These are phyloP conservation scores for Coccomyxa subellipsoidea DNA, from an alignment of 163 green algal genomes.

Conservation along the genomic window DNA sequence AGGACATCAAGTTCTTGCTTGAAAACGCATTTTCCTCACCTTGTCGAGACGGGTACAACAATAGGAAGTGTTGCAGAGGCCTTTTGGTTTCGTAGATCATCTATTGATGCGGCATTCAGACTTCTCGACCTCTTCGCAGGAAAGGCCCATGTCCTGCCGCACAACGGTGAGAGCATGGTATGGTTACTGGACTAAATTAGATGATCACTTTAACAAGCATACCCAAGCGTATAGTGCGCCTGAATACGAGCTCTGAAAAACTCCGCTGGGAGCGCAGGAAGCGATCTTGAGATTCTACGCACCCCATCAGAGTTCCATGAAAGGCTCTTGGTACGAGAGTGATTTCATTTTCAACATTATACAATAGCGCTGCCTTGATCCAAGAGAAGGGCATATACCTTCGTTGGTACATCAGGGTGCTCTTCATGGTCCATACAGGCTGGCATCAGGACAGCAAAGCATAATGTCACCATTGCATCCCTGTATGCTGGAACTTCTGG, in stretches of 20 bases:
- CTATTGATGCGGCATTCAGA: neutral
- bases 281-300: neutral
- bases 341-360: too few species aligned
- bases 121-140: neutral
- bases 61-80: neutral
- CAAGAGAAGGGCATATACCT: too few species aligned
- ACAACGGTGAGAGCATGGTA: neutral
- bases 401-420: too few species aligned
- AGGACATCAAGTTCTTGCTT: neutral
- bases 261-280: neutral
- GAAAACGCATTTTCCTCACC: neutral
- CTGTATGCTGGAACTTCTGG: slow-evolving; percentile 31
- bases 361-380: too few species aligned
- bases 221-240: too few species aligned
- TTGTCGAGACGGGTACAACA: neutral
- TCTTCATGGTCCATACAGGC: neutral
- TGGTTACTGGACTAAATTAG: neutral
- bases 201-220: too few species aligned
- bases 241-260: neutral
- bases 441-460: slow-evolving; percentile 16
- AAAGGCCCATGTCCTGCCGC: neutral
- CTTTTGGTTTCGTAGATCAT: neutral
- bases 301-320: neutral
- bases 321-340: neutral
- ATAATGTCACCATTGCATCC: slow-evolving; percentile 23